These are phyloP conservation scores for Solanum acaule DNA, from an alignment of 257 asterid genomes.

Conservation along the genomic window DNA sequence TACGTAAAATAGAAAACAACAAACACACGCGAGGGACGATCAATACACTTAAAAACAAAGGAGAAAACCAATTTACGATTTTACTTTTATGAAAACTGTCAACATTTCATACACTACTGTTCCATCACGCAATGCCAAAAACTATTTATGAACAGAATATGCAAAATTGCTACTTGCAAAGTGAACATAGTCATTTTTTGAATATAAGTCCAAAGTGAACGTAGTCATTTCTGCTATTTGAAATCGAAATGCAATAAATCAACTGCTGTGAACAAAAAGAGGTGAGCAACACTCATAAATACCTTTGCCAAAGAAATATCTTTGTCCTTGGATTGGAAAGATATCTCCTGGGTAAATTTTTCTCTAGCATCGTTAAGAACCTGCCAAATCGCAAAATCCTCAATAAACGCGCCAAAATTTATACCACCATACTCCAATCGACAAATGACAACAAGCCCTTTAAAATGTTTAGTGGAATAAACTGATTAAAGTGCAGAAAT, in stretches of 20 bases:
- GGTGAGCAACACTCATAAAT: neutral
- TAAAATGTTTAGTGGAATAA: neutral
- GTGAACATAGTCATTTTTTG: neutral
- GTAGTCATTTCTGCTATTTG: neutral
- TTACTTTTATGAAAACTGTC: neutral
- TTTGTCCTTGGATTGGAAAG: constrained; percentile 74
- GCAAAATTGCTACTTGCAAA: neutral
- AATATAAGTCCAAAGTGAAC: neutral
- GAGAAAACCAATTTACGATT: neutral
- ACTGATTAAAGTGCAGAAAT: neutral
- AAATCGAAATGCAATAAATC: neutral
- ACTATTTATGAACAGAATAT: neutral
- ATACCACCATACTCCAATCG: neutral
- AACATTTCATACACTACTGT: neutral
- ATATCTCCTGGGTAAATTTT: constrained; percentile 64
- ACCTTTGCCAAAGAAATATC: constrained; percentile 94
- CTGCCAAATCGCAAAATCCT: constrained; percentile 25
- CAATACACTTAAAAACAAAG: neutral
- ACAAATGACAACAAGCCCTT: neutral
- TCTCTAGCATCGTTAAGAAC: constrained; percentile 64
- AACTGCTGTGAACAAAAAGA: constrained; percentile 2
- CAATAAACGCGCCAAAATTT: constrained; percentile 11
- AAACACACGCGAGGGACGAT: neutral
- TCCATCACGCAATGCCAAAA: neutral
- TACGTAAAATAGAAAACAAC: neutral